Conservation (phyloP, 2,329 filamentous ascomycete species). For the Hymenoscyphus fraxineus region DNA sequence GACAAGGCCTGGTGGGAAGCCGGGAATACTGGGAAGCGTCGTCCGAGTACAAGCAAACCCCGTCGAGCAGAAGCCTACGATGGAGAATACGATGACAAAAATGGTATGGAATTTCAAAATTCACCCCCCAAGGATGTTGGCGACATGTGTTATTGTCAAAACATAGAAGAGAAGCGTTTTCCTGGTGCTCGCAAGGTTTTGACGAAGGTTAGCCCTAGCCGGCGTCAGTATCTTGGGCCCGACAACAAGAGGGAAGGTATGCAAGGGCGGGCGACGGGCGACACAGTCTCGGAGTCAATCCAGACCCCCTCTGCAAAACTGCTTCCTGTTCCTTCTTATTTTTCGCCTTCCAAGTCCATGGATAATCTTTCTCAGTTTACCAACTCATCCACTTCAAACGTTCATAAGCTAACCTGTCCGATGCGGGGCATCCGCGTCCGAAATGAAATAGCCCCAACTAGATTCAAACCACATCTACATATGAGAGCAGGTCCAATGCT, state of each 20-base stretch:
- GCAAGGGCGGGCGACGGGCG: neutral
- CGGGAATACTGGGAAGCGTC: constrained; percentile 42
- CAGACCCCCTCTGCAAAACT: constrained; percentile 4
- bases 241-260: constrained; percentile 15
- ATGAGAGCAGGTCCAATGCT: constrained; percentile 88
- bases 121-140: constrained; percentile 18
- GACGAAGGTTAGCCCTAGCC: constrained; percentile 3
- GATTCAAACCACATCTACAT: constrained; percentile 79
- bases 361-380: constrained; percentile 7
- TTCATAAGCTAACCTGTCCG: constrained; percentile 35
- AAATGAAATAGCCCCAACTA: constrained; percentile 48
- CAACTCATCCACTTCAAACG: constrained; percentile 12
- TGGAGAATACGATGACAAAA: constrained; percentile 62
- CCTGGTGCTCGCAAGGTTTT: neutral
- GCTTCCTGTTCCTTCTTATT: constrained; percentile 4
- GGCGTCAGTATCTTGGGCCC: constrained; percentile 8
- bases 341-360: neutral
- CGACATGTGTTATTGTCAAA: constrained; percentile 16
- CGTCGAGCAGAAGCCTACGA: constrained; percentile 61
- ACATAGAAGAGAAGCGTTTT: constrained; percentile 9
- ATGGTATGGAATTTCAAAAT: constrained; percentile 41
- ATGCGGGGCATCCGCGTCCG: constrained; percentile 37
- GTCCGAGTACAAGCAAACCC: constrained; percentile 34
- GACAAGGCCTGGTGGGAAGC: constrained; percentile 76
- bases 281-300: neutral